Base-by-base conservation (phyloP, 306 rosid species). In the Sechiopsis laciniata region DNA sequence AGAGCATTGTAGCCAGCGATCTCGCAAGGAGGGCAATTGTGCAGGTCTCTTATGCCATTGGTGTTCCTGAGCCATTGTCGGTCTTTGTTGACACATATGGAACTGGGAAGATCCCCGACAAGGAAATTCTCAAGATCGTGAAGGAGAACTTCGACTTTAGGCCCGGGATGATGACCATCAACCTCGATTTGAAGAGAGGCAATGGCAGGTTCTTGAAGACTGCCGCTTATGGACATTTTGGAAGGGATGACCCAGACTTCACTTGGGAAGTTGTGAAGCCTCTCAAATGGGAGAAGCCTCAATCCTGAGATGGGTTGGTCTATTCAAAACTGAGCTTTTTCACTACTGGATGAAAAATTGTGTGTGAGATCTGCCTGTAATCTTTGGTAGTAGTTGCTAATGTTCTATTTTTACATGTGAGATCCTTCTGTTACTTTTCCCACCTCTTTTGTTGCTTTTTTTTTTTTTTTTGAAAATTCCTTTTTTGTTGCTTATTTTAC, bases 221-320 rank as follows among this genome's bases (percentile, higher is more conserved):
- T 3, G 76, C 76, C 21, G 76, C 76, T 2, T 73, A 73, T 14
- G 76, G 76, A 24, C 76, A 73, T 37, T 73, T 73, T 8, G 76
- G 76, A 17, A 56, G 76, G 66, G 76, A 73, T 24, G 76, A 73
- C 45, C 55, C 76, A 19, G 89, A 85, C 65, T 85, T 85, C 76
- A 83, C 87, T 56, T 85, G 89, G 89, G 89, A 85, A 66, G 87
- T 77, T 19, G 87, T 85, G 55, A 85, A 81, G 87, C 87, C 89
- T 10, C 89, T 85, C 26, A 83, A 85, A 60, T 76, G 82, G 78
- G 87, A 79, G 4, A 85, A 85, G 73, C 71, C 78, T 12, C 29
- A 72, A n/a, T 22, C 55, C 29, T 71, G 62, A 72, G 75, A 35
- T 8, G 67, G 46, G 66, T 61, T 61, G 21, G 7, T 40, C 26